Evolutionary conservation across 2,329 filamentous ascomycete species (phyloP).

Genomic region (Colletotrichum sublineola): DNA sequence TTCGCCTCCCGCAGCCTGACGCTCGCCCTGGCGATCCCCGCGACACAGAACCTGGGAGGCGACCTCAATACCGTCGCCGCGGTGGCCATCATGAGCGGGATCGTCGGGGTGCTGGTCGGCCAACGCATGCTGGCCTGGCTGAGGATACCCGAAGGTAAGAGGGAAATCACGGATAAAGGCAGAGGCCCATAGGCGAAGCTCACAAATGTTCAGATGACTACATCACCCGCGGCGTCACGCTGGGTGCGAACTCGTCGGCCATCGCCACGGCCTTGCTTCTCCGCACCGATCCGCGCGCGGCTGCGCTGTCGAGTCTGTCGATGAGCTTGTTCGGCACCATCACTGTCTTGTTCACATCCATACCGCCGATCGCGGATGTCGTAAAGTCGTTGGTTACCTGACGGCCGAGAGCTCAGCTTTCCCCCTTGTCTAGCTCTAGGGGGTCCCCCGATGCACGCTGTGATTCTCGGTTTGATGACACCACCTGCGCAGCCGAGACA

Average conservation of each 20-base stretch:
- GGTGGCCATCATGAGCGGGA: conserved; percentile 70
- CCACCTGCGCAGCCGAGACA: too few species aligned
- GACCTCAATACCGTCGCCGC: conserved; percentile 69
- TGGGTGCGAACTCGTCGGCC: conserved; percentile 72
- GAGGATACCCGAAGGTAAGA: conserved; percentile 65
- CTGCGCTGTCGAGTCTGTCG: conserved; percentile 69
- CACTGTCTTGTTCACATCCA: conserved; percentile 69
- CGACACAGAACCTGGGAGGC: conserved; percentile 68
- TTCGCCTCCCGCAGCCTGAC: conserved; percentile 70
- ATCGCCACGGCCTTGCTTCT: conserved; percentile 71
- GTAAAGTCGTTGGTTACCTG: conserved; percentile 60
- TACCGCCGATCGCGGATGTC: conserved; percentile 64
- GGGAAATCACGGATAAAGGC: fast-evolving
- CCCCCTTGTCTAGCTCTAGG: background rate
- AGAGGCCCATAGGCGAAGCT: background rate
- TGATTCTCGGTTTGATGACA: too few species aligned
- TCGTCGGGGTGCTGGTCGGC: conserved; percentile 70
- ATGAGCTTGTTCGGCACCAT: conserved; percentile 74
- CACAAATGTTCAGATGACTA: conserved; percentile 64
- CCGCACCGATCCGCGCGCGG: conserved; percentile 68
- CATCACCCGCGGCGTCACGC: conserved; percentile 71
- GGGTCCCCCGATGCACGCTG: too few species aligned
- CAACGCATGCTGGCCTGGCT: conserved; percentile 61
- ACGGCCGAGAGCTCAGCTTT: background rate
- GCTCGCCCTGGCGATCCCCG: conserved; percentile 70